Conservation (phyloP, 2,329 filamentous ascomycete genomes). For the Xylaria hypoxylon region DNA sequence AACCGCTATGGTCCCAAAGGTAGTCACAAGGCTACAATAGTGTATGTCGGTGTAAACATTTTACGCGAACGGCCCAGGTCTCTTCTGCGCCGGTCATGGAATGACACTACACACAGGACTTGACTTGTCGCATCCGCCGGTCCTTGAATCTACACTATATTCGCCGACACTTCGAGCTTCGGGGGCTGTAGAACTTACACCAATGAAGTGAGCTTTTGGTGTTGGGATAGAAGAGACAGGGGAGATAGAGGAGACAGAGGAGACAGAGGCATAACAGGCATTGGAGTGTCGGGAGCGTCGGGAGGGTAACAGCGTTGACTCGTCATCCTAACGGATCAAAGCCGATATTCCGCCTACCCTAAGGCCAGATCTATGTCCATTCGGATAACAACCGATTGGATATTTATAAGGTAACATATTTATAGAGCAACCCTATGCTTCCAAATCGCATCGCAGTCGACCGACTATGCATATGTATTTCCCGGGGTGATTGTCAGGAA, state of each 20-base stretch:
- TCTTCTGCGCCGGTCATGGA: neutral
- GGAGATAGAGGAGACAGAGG: neutral
- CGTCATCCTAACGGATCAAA: conserved; percentile 1
- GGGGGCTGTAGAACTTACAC: neutral
- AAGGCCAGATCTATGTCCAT: conserved; percentile 7
- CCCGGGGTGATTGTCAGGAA: neutral
- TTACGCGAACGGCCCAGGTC: too few relatives aligned
- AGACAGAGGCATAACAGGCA: neutral
- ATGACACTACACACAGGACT: neutral
- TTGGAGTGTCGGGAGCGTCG: neutral
- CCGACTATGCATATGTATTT: conserved; percentile 17
- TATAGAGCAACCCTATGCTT: conserved; percentile 16
- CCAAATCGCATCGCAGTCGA: conserved; percentile 5
- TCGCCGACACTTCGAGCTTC: neutral
- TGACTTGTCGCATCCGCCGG: neutral
- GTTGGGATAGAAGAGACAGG: neutral
- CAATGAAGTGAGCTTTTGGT: neutral
- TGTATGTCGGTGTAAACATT: neutral
- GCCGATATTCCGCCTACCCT: conserved; percentile 7
- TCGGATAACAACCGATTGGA: conserved; percentile 8
- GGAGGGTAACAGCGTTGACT: neutral
- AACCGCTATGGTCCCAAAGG: neutral
- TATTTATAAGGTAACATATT: conserved; percentile 8
- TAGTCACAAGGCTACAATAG: neutral
- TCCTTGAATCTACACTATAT: neutral